phyloP scores from a whole-genome alignment of 352 stramenopile genomes.

The Phytopythium helicoides region DNA sequence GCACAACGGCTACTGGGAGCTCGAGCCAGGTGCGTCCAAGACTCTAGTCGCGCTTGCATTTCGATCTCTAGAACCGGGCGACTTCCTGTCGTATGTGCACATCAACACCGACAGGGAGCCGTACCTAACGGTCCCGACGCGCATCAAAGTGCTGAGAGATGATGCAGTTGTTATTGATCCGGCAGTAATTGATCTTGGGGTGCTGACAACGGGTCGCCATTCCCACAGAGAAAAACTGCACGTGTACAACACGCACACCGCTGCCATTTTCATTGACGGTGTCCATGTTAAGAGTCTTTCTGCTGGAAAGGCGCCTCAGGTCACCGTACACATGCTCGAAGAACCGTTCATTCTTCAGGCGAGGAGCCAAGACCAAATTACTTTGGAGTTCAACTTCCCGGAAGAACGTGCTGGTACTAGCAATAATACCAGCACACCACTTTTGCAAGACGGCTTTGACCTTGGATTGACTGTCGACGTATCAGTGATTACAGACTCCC shows the following conservation, averaged over 20 bases:
- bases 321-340: background rate
- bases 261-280: conserved; percentile 34
- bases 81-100: conserved; percentile 39
- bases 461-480: too few species aligned
- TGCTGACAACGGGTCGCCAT: conserved; percentile 16
- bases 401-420: conserved; percentile 3
- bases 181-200: conserved; percentile 27
- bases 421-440: too few species aligned
- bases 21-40: conserved; percentile 27
- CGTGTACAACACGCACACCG: conserved; percentile 37
- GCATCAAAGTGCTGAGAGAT: conserved; percentile 28
- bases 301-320: background rate
- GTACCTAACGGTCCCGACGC: conserved; percentile 33
- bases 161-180: conserved; percentile 38
- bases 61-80: conserved; percentile 12
- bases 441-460: too few species aligned
- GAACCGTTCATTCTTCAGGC: background rate
- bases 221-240: conserved; percentile 26
- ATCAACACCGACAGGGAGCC: conserved; percentile 13
- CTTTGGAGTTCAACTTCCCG: conserved; percentile 4
- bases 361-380: background rate
- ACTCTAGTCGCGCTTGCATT: conserved; percentile 38
- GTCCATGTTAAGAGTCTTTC: conserved; percentile 8
- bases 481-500: too few species aligned
- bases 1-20: conserved; percentile 30